Base-by-base conservation (phyloP, 768 basidiomycete species). In the Pisolithus marmoratus region DNA sequence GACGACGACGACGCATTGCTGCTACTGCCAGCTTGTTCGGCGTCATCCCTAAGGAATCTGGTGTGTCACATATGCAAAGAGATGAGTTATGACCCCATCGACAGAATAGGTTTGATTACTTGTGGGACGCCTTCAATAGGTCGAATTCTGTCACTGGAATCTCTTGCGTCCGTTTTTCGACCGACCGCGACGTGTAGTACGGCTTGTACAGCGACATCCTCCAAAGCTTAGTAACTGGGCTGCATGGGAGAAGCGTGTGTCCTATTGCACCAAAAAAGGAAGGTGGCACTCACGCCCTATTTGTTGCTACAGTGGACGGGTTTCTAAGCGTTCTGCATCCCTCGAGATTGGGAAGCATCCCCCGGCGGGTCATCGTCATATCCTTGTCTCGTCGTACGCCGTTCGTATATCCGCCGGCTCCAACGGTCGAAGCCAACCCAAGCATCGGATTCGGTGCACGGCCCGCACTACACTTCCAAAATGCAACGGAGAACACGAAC, bases 21-120 rank as follows among this genome's bases (percentile, higher is more conserved):
- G 6, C 43, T 44, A 6, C 22, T 26, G 2, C 38, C 47, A 19
- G 54, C 59, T 4, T 34, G 11, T 34, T 68, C 63, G 4, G 61
- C 52, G 37, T 77, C 71, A 34, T 86, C 84, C 23, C 90, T 79
- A 3, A 95, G 79, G 62, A 94, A 94, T 61, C 90, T 92, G 57
- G 34, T 7, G 43, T 15, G 7, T 40, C 14, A 40, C 14, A 40
- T n/a, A 40, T n/a, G 38, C 17, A 40, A 40, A n/a, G n/a, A n/a
- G 20, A n/a, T 22, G 9, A 22, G 20, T 5, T 9, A 42, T 4
- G n/a, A 23, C 20, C 20, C n/a, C 19, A 9, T 42, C n/a, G 19
- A 42, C 20, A 9, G 38, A 12, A 23, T 4, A 42, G 12, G 38
- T 41, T 14, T 1, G 56, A 69, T 52, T 58, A 85, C 84, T 76